phyloP scores from a whole-genome alignment of 2,329 filamentous ascomycete species.

The Aureobasidium vineae region DNA sequence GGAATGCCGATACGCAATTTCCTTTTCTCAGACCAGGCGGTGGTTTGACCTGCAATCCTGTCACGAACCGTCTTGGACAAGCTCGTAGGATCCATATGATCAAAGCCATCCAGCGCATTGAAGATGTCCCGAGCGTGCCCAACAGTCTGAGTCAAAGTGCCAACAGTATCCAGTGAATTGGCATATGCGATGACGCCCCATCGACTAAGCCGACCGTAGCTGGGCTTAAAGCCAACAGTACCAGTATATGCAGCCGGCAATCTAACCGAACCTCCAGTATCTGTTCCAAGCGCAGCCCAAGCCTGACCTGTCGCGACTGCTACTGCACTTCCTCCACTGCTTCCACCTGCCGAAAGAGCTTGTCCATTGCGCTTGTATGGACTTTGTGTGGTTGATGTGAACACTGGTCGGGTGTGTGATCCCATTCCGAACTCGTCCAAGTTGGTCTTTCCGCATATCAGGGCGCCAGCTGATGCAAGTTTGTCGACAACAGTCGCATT shows the following conservation, averaged over 20 bases:
- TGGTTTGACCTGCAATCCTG: slow-evolving; percentile 39
- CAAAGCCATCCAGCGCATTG: slow-evolving; percentile 56
- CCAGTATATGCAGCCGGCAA: slow-evolving; percentile 86
- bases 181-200: slow-evolving; percentile 89
- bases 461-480: slow-evolving; percentile 61
- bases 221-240: slow-evolving; percentile 83
- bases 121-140: slow-evolving; percentile 49
- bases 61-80: slow-evolving; percentile 57
- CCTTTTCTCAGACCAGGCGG: slow-evolving; percentile 39
- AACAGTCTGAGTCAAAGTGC: slow-evolving; percentile 63
- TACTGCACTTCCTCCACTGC: slow-evolving; percentile 89
- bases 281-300: slow-evolving; percentile 77
- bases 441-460: slow-evolving; percentile 77
- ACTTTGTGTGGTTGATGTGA: slow-evolving; percentile 63
- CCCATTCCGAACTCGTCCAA: slow-evolving; percentile 98
- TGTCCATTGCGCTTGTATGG: slow-evolving; percentile 40
- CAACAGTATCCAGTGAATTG: slow-evolving; percentile 89
- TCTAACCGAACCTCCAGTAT: slow-evolving; percentile 86
- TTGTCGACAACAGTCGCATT: slow-evolving; percentile 75
- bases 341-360: slow-evolving; percentile 71
- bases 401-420: slow-evolving; percentile 70
- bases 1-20: slow-evolving; percentile 58
- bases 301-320: slow-evolving; percentile 68
- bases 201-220: slow-evolving; percentile 81
- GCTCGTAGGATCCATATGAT: slow-evolving; percentile 72